Conservation (phyloP, 2,329 filamentous ascomycete species). For the Ceratocystis albifundus region DNA sequence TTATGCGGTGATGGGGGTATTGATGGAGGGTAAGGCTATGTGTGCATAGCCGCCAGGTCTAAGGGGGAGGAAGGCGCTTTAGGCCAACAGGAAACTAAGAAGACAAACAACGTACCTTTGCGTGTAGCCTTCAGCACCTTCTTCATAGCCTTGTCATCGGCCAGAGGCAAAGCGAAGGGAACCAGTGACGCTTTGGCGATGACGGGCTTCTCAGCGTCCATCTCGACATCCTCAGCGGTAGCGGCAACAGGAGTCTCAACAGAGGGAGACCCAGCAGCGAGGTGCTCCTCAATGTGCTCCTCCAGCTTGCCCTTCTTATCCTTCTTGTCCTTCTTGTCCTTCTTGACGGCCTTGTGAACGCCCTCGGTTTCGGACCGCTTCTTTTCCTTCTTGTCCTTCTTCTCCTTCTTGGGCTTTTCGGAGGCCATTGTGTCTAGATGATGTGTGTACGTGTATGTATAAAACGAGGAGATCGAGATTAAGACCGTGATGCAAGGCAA, state of each 20-base stretch:
- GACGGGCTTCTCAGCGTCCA: conserved; percentile 28
- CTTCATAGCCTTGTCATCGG: conserved; percentile 63
- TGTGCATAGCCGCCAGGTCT: background rate
- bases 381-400: conserved; percentile 39
- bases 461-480: background rate
- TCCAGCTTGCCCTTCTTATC: conserved; percentile 56
- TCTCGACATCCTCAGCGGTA: conserved; percentile 33
- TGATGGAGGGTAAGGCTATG: background rate
- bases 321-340: conserved; percentile 49
- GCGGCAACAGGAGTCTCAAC: conserved; percentile 32
- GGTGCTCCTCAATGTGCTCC: conserved; percentile 61
- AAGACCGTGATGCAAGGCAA: background rate
- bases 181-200: conserved; percentile 51
- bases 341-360: conserved; percentile 47
- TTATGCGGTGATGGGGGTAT: background rate
- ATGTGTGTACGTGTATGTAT: background rate
- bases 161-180: conserved; percentile 71
- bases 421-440: conserved; percentile 33
- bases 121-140: conserved; percentile 47
- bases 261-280: conserved; percentile 34
- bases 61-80: background rate
- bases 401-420: conserved; percentile 40
- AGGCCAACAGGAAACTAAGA: no score
- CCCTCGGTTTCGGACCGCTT: conserved; percentile 51
- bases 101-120: conserved; percentile 37